phyloP scores from a whole-genome alignment of 495 filamentous ascomycete species.

The Pseudoneurospora amorphoporcata region DNA sequence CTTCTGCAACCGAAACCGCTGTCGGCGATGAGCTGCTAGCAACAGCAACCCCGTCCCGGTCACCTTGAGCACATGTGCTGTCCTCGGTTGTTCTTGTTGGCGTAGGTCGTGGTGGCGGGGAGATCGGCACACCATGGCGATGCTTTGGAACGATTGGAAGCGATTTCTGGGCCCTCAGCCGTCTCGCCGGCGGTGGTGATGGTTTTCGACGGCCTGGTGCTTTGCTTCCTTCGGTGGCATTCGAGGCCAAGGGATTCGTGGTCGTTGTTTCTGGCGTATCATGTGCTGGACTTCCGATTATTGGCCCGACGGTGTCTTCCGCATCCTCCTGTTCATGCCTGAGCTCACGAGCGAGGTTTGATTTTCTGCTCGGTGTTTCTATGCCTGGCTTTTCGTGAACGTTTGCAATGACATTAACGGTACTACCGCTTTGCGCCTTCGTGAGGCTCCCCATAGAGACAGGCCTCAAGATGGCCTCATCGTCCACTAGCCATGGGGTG shows the following conservation, averaged over 20 bases:
- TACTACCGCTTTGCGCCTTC: slow-evolving; percentile 37
- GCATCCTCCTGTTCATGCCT: slow-evolving; percentile 5
- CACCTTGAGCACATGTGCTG: not conserved
- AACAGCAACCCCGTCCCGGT: not conserved
- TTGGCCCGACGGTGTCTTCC: not conserved
- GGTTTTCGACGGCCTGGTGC: slow-evolving; percentile 1
- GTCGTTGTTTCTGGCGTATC: not conserved
- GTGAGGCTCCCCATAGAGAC: slow-evolving; percentile 42
- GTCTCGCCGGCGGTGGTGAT: slow-evolving; percentile 13
- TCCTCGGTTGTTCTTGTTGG: slow-evolving; percentile 6
- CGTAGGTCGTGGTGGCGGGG: slow-evolving; percentile 9
- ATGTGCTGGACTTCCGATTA: not conserved
- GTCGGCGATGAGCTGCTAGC: not conserved
- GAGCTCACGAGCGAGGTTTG: slow-evolving; percentile 15
- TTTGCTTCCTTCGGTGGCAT: not conserved
- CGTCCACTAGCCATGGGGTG: slow-evolving; percentile 67
- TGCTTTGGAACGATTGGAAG: slow-evolving; percentile 38
- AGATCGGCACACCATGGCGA: slow-evolving; percentile 34
- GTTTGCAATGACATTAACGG: slow-evolving; percentile 61
- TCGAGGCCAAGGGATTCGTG: not conserved
- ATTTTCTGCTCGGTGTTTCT: slow-evolving; percentile 63
- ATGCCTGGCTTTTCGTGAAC: slow-evolving; percentile 79
- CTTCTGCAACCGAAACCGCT: not conserved
- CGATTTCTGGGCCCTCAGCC: slow-evolving; percentile 28
- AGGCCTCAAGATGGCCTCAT: slow-evolving; percentile 21